These are phyloP conservation scores for Yamadazyma kanchanaburiensis DNA, from an alignment of 1,139 yeast genomes.

Conservation along the genomic window DNA sequence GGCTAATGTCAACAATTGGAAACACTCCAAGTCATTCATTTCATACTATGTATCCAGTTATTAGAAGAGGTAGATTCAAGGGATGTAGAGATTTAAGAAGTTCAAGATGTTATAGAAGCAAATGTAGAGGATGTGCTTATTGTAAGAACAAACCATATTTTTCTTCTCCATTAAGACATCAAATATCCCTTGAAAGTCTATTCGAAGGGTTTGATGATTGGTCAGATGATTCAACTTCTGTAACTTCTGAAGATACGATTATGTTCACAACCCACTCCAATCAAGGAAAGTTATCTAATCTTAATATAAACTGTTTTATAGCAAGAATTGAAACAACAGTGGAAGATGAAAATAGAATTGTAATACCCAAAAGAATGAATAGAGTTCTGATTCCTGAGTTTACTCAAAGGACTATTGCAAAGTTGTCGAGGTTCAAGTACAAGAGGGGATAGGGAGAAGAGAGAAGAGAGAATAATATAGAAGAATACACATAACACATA, in stretches of 20 bases:
- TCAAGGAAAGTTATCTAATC: too few species aligned
- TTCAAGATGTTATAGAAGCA: slow-evolving; percentile 10
- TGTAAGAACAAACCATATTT: slow-evolving; percentile 22
- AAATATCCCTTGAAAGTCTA: too few species aligned
- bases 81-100: slow-evolving; percentile 18
- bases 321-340: too few species aligned
- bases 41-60: slow-evolving; percentile 5
- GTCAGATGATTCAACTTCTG: too few species aligned
- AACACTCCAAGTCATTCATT: background rate
- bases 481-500: slow-evolving; percentile 1
- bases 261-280: too few species aligned
- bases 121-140: slow-evolving; percentile 16
- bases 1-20: background rate
- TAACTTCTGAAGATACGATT: too few species aligned
- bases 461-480: background rate
- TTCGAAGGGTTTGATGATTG: too few species aligned
- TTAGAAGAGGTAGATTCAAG: slow-evolving; percentile 14
- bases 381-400: background rate
- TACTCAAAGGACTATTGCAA: slow-evolving; percentile 1
- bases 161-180: slow-evolving; percentile 19
- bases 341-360: background rate
- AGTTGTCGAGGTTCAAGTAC: background rate
- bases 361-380: background rate
- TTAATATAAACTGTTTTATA: too few species aligned
- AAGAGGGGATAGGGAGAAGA: background rate